These are phyloP conservation scores for Penicillium turbatum DNA, from an alignment of 495 filamentous ascomycete genomes.

Conservation along the genomic window DNA sequence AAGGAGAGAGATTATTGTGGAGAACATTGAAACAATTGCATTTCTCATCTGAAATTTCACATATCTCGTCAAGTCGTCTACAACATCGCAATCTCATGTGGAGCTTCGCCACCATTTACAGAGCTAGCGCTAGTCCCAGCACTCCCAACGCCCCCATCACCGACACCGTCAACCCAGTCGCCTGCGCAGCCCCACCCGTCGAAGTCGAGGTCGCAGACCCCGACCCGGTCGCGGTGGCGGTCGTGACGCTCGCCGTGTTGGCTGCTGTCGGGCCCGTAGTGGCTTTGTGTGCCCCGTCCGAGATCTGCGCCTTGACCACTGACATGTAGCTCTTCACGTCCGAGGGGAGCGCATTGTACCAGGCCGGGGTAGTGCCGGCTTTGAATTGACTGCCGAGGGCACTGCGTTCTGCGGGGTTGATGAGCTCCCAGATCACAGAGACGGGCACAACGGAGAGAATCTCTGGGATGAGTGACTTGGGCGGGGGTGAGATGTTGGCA, in stretches of 20 bases:
- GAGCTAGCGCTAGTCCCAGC: slow-evolving; percentile 23
- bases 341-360: slow-evolving; percentile 28
- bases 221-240: not conserved
- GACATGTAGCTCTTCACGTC: slow-evolving; percentile 34
- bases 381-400: slow-evolving; percentile 29
- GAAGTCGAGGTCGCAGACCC: slow-evolving; percentile 6
- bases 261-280: slow-evolving; percentile 8
- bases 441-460: slow-evolving; percentile 29
- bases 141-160: slow-evolving; percentile 25
- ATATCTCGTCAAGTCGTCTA: slow-evolving; percentile 7
- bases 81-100: not conserved
- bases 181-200: slow-evolving; percentile 15
- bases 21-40: not conserved
- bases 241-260: slow-evolving; percentile 3
- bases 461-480: slow-evolving; percentile 25
- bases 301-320: slow-evolving; percentile 27
- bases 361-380: slow-evolving; percentile 30
- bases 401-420: slow-evolving; percentile 27
- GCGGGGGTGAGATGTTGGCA: slow-evolving; percentile 31
- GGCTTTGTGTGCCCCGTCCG: slow-evolving; percentile 27
- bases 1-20: too few relatives aligned
- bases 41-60: not conserved
- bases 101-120: slow-evolving; percentile 10
- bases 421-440: slow-evolving; percentile 22
- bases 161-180: slow-evolving; percentile 19